Base-by-base conservation (phyloP, 768 basidiomycete genomes). In the Suillus lakei region DNA sequence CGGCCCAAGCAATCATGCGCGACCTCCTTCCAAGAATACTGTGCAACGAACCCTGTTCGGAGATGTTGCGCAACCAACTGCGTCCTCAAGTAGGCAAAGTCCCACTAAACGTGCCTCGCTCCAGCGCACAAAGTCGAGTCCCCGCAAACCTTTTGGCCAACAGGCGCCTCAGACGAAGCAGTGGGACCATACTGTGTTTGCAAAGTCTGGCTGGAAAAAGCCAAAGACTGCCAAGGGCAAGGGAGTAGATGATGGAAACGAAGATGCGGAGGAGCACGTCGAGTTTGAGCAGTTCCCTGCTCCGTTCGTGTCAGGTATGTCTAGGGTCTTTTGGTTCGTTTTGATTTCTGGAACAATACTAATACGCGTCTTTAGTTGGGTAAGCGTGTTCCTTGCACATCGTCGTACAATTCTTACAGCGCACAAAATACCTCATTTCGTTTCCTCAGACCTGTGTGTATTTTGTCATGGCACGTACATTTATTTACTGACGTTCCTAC, bases 161-260 rank as follows among this genome's bases (percentile, higher is more conserved):
- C 86, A 86, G 64, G 82, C 86, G 5, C 82, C 82, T 23, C 89
- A 91, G 75, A 87, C 84, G 1, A 98, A 97, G 80, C 81, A 83
- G 55, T 99, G 98, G 98, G 95, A 99, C 73, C 90, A 93, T 28
- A 94, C 96, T 0, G 88, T 82, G 15, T 97, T 93, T 71, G 90
- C 95, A 6, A 92, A 93, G 79, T 86, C 90, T 4, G 95, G 95
- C 0, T 78, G 85, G 79, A 88, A 82, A 71, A 84, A 81, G 60
- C 76, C 79, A 46, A 86, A 84, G 69, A 70, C 73, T 60, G 74
- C 77, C 2, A 90, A 87, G 73, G 82, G 82, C 8, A 88, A 88
- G 76, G 82, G 77, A 26, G 80, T 81, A 58, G 74, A 72, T 32
- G 84, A 83, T 55, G 86, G 83, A 10, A 85, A 83, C 23, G 84